Base-by-base conservation (phyloP, 495 filamentous ascomycete species). In the Coniosporium apollinis region DNA sequence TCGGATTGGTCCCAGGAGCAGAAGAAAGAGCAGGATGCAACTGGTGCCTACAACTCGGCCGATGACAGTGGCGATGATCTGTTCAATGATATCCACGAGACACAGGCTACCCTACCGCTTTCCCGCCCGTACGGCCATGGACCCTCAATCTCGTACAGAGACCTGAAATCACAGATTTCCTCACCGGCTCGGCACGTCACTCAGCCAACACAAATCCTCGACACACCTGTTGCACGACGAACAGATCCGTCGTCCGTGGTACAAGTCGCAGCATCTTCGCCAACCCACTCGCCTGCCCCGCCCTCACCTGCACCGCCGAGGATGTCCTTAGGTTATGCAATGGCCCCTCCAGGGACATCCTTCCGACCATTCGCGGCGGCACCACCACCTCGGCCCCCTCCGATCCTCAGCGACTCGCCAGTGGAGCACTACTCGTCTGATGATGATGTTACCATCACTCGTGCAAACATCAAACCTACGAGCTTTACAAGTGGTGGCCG, bases 261-360 rank as follows among this genome's bases (percentile, higher is more conserved):
- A 26, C 83, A 92, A 48, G 85, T 94, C 2, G 73, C 73, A 19
- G 79, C 76, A 8, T 89, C 83, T n/a, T 89, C 83, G 1, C 81
- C 82, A 1, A 65, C 73, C 34, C 62, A 60, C 19, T 41, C 19
- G 15, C 31, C 39, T 22, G 52, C 63, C 11, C 43, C 56, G 13
- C 59, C 64, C 15, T 67, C 69, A 28, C 67, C 69, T 22, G 53
- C 59, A 22, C 50, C 55, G 19, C 52, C 51, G 16, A 38, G 43
- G 28, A 14, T 37, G 10, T 33, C 41, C 8, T 17, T 83, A 13
- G 69, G 70, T 7, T 74, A 51, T 35, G 31, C 65, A 10, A 79
- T 92, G 65, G 81, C 81, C 5, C 85, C 85, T 13, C 70, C 74
- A 28, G 85, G 85, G 9, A 91, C 83, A 4, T 54, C 60, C 11